These are phyloP conservation scores for Diplocarpon rosae DNA, from an alignment of 2,329 filamentous ascomycete genomes.

Conservation along the genomic window DNA sequence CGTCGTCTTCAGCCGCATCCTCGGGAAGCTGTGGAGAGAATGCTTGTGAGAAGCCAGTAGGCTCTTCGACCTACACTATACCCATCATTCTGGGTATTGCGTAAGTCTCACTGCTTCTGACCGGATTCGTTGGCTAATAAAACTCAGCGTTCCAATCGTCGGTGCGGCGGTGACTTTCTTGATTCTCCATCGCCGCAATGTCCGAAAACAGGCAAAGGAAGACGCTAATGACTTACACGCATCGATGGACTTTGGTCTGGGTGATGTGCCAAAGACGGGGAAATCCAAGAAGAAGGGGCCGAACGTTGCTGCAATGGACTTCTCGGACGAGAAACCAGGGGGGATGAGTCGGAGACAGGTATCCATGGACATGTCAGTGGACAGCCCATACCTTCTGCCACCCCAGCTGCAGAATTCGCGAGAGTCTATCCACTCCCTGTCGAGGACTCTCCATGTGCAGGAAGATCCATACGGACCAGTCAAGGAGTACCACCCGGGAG, in stretches of 20 bases:
- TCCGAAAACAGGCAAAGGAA: slow-evolving; percentile 60
- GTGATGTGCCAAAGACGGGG: slow-evolving; percentile 31
- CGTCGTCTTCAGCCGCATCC: slow-evolving; percentile 13
- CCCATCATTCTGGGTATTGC: slow-evolving; percentile 58
- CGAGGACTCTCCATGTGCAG: slow-evolving; percentile 59
- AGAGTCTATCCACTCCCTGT: slow-evolving; percentile 79
- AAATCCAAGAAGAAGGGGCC: slow-evolving; percentile 11
- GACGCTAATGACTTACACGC: slow-evolving; percentile 80
- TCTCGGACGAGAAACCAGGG: slow-evolving; percentile 6
- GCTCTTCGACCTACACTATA: slow-evolving; percentile 44
- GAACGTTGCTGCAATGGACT: slow-evolving; percentile 3
- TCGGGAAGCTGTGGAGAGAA: slow-evolving; percentile 29
- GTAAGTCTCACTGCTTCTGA: slow-evolving; percentile 40
- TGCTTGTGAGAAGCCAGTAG: slow-evolving; percentile 50
- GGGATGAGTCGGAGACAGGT: slow-evolving; percentile 39
- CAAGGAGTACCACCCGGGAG: slow-evolving; percentile 43
- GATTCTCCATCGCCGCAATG: slow-evolving; percentile 68
- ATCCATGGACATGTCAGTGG: slow-evolving; percentile 56
- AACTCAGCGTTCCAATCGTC: slow-evolving; percentile 60
- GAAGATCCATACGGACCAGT: slow-evolving; percentile 77
- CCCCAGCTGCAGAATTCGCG: slow-evolving; percentile 66
- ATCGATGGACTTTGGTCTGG: slow-evolving; percentile 86
- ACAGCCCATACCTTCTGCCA: slow-evolving; percentile 89
- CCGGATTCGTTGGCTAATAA: background rate
- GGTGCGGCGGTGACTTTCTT: slow-evolving; percentile 56